These are phyloP conservation scores for Diplodia scrobiculata DNA, from an alignment of 2,329 filamentous ascomycete species.

Conservation along the genomic window DNA sequence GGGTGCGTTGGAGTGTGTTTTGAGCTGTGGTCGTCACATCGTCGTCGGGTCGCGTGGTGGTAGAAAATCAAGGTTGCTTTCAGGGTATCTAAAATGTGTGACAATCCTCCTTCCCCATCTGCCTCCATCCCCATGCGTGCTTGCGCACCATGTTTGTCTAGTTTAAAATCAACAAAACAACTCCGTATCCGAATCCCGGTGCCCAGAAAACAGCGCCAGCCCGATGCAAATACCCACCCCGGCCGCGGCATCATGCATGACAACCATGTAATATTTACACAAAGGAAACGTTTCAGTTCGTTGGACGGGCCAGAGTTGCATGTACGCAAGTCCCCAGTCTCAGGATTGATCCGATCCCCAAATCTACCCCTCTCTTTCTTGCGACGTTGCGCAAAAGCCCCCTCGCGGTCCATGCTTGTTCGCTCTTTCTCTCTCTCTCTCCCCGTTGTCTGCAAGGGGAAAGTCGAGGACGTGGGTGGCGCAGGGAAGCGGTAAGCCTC, in stretches of 20 bases:
- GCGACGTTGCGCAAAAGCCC: neutral
- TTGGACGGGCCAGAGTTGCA: neutral
- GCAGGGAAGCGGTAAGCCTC: constrained; percentile 9
- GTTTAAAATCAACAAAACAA: neutral
- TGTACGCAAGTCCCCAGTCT: neutral
- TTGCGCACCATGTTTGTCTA: neutral
- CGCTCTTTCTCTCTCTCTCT: neutral
- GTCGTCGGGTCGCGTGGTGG: neutral
- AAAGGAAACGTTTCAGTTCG: constrained; percentile 21
- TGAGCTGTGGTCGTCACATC: too few relatives aligned
- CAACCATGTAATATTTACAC: neutral
- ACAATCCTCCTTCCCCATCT: neutral
- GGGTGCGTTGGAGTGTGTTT: neutral
- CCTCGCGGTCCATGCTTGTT: neutral
- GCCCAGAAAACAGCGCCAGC: neutral
- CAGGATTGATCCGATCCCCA: neutral
- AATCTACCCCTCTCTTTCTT: neutral
- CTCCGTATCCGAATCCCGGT: neutral
- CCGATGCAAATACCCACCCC: neutral
- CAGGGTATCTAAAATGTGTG: neutral
- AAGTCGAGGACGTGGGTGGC: neutral
- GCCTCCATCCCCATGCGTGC: neutral
- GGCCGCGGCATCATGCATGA: neutral
- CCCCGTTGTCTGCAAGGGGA: too few relatives aligned
- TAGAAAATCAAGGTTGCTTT: neutral